Conservation (phyloP, 192 early-diverging fungal genomes). For the Powellomyces hirtus region DNA sequence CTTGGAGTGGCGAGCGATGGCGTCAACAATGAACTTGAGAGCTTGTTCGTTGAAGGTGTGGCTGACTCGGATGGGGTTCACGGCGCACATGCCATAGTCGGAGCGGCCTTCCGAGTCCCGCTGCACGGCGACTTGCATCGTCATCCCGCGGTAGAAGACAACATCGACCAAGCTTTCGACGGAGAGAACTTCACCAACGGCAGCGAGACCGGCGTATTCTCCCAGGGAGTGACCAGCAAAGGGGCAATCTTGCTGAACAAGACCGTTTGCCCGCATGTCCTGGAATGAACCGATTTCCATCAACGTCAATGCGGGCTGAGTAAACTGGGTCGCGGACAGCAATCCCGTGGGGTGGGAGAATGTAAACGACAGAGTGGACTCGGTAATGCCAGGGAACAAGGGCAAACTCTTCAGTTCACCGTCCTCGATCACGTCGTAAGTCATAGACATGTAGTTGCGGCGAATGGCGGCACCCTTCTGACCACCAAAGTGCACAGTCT, state of each 20-base stretch:
- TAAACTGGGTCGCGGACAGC: slow-evolving; percentile 92
- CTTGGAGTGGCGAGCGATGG: slow-evolving; percentile 74
- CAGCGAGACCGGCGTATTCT: slow-evolving; percentile 88
- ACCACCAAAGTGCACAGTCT: slow-evolving; percentile 89
- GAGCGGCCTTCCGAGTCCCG: slow-evolving; percentile 78
- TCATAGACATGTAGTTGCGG: slow-evolving; percentile 81
- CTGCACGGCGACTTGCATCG: slow-evolving; percentile 93
- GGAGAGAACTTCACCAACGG: slow-evolving; percentile 83
- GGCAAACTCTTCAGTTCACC: slow-evolving; percentile 75
- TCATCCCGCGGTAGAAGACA: slow-evolving; percentile 95
- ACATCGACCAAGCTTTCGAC: slow-evolving; percentile 86
- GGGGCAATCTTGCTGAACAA: slow-evolving; percentile 79
- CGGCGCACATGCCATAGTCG: slow-evolving; percentile 92
- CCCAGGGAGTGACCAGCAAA: slow-evolving; percentile 91
- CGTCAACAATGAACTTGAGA: slow-evolving; percentile 76
- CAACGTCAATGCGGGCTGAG: slow-evolving; percentile 85
- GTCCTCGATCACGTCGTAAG: slow-evolving; percentile 82
- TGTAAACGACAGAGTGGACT: slow-evolving; percentile 69
- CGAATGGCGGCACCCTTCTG: slow-evolving; percentile 78
- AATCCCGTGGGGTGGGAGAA: slow-evolving; percentile 82
- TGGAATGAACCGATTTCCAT: slow-evolving; percentile 90
- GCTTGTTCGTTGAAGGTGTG: slow-evolving; percentile 82
- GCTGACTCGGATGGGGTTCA: slow-evolving; percentile 88
- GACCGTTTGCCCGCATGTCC: slow-evolving; percentile 84
- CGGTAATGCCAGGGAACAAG: slow-evolving; percentile 84